These are phyloP conservation scores for Peniophora sp. DNA, from an alignment of 1,284 basidiomycete species.

Conservation along the genomic window DNA sequence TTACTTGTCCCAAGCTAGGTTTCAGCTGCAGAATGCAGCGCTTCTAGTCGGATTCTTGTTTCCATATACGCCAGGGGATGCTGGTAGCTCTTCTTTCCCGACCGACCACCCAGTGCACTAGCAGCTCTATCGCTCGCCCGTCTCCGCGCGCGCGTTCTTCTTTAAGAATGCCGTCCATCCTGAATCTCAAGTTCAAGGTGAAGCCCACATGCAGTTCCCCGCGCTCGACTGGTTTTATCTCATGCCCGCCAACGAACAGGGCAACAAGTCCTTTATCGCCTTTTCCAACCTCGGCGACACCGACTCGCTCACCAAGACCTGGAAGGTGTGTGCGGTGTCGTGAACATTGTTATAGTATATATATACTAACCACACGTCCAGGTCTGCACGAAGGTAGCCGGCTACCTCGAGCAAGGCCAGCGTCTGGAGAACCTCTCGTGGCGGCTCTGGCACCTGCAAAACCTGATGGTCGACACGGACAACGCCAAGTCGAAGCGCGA, in stretches of 20 bases:
- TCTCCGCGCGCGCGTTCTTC: no score
- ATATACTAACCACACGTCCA: slow-evolving; percentile 16
- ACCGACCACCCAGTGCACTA: no score
- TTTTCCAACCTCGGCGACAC: slow-evolving; percentile 78
- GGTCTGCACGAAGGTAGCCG: slow-evolving; percentile 81
- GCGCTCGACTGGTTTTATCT: background rate
- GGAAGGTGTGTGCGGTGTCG: slow-evolving; percentile 52
- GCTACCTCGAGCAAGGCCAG: slow-evolving; percentile 80
- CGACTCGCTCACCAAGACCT: slow-evolving; percentile 77
- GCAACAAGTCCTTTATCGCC: slow-evolving; percentile 62
- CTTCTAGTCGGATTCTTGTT: no score
- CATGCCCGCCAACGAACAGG: background rate
- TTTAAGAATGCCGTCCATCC: slow-evolving; percentile 62
- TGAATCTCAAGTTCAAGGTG: slow-evolving; percentile 84
- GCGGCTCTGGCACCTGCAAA: slow-evolving; percentile 83
- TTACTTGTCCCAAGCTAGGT: no score
- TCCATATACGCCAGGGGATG: no score
- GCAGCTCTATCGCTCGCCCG: no score
- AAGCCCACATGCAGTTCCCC: slow-evolving; percentile 14
- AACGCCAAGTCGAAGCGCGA: slow-evolving; percentile 79
- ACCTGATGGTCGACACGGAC: slow-evolving; percentile 79
- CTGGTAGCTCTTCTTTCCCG: no score
- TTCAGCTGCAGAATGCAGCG: no score
- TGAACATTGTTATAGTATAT: no score
- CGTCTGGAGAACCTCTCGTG: slow-evolving; percentile 81